Conservation (phyloP, 805 yeast genomes). For the Metschnikowia noctiluminum region DNA sequence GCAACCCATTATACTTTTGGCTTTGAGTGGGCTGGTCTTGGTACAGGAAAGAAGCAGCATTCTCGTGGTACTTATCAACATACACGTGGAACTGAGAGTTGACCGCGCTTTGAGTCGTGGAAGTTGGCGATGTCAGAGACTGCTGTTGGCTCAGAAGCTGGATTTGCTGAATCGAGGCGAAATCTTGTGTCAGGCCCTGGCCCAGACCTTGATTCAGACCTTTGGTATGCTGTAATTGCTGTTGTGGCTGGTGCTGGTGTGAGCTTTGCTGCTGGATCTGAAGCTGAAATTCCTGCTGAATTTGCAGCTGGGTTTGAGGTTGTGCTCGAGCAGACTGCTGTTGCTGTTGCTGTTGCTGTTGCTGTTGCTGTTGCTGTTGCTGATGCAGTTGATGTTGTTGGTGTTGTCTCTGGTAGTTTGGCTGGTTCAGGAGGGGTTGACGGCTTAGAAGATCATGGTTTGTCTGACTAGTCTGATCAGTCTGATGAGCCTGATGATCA, state of each 20-base stretch:
- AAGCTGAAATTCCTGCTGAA: no score
- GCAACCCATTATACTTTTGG: conserved; percentile 6
- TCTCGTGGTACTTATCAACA: conserved; percentile 8
- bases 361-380: no score
- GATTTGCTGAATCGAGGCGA: conserved; percentile 1
- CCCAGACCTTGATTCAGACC: neutral
- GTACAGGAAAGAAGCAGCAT: conserved; percentile 2
- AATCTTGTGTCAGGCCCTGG: neutral
- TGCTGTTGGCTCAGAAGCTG: neutral
- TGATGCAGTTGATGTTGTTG: no score
- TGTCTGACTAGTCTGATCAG: neutral
- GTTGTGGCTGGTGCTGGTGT: neutral
- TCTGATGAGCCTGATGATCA: neutral
- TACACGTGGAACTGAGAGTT: conserved; percentile 4
- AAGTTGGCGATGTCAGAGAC: neutral
- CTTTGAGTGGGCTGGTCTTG: conserved; percentile 2
- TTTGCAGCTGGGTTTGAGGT: no score
- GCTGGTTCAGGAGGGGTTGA: neutral
- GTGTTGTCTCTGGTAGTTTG: neutral
- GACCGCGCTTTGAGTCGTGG: neutral
- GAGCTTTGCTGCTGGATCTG: no score
- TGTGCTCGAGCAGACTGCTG: no score
- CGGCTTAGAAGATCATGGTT: neutral
- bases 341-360: no score
- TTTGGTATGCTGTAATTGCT: neutral